Percentiles rank a stretch among this genome's conserved stretches.
These are phyloP conservation scores for Acidiella bohemica DNA, from an alignment of 495 filamentous ascomycete species.

Conservation along the genomic window DNA sequence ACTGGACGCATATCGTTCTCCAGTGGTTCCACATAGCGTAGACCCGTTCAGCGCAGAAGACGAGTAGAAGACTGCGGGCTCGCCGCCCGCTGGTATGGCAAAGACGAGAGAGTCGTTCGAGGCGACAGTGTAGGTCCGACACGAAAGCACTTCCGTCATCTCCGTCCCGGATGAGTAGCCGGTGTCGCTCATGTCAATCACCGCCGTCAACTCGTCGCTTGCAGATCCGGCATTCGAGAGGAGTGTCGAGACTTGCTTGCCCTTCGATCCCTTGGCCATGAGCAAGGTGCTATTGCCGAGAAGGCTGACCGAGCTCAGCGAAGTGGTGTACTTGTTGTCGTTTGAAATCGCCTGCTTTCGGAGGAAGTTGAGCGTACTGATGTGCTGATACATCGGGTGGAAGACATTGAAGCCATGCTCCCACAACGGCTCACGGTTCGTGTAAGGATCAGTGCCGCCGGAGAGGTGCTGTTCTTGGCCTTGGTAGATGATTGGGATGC, in stretches of 20 bases:
- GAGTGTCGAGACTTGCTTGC: slow-evolving; percentile 43
- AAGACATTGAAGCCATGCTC: slow-evolving; percentile 44
- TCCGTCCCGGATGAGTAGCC: slow-evolving; percentile 28
- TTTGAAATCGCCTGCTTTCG: slow-evolving; percentile 40
- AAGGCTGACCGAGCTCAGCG: slow-evolving; percentile 40
- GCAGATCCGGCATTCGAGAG: slow-evolving; percentile 43
- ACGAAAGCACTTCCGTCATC: slow-evolving; percentile 36
- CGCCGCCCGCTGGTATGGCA: slow-evolving; percentile 15
- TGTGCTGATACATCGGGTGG: slow-evolving; percentile 47
- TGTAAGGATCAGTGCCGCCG: slow-evolving; percentile 39
- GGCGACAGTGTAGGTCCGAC: slow-evolving; percentile 30
- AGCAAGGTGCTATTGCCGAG: slow-evolving; percentile 43
- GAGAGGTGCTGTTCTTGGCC: slow-evolving; percentile 61
- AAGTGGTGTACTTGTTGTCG: slow-evolving; percentile 29
- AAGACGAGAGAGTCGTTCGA: slow-evolving; percentile 14
- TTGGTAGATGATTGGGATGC: slow-evolving; percentile 48
- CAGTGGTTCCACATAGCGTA: slow-evolving; percentile 1
- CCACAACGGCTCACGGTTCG: slow-evolving; percentile 62
- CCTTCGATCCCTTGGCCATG: slow-evolving; percentile 47
- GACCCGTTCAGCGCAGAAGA: slow-evolving; percentile 23
- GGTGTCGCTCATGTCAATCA: slow-evolving; percentile 27
- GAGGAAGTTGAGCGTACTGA: slow-evolving; percentile 44
- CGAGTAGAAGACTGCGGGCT: slow-evolving; percentile 21
- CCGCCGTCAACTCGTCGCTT: slow-evolving; percentile 34
- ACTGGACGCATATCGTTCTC: not conserved